A percentile compares a stretch with the other conserved stretches of the same genome.
Conservation (phyloP, 805 yeast genomes). For the Jamesozyma jinghongensis region DNA sequence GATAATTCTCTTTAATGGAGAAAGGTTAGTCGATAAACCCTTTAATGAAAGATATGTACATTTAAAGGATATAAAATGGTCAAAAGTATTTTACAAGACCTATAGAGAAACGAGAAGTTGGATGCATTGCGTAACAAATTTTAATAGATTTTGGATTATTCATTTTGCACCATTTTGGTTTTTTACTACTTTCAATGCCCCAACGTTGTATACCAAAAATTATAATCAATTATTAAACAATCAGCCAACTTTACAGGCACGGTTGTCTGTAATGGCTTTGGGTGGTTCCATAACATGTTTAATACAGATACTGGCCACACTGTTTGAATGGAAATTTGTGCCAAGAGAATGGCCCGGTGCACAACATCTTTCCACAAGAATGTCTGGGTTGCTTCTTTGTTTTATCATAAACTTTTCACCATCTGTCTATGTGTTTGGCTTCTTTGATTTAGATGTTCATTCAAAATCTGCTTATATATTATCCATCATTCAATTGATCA, state of each 20-base stretch:
- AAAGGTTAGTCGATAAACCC: conserved; percentile 44
- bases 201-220: conserved; percentile 53
- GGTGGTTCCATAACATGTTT: conserved; percentile 58
- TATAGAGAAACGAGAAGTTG: conserved; percentile 67
- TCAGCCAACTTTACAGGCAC: conserved; percentile 50
- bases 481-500: conserved; percentile 45
- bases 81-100: conserved; percentile 60
- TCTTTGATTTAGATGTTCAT: conserved; percentile 24
- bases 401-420: conserved; percentile 44
- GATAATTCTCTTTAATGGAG: conserved; percentile 39
- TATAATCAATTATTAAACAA: conserved; percentile 47
- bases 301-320: conserved; percentile 46
- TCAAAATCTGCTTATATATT: conserved; percentile 33
- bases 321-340: conserved; percentile 52
- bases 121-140: conserved; percentile 65
- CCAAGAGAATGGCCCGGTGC: conserved; percentile 72
- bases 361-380: conserved; percentile 43
- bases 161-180: conserved; percentile 73
- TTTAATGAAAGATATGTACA: conserved; percentile 46
- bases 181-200: conserved; percentile 59
- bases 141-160: conserved; percentile 71
- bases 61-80: conserved; percentile 56
- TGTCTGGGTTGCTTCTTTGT: conserved; percentile 35
- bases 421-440: conserved; percentile 40
- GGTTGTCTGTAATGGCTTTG: conserved; percentile 49